A percentile compares a stretch with the other conserved stretches of the same genome.
Evolutionary conservation across 345 rosid species (phyloP).

Genomic region (Syzygium oleosum): DNA sequence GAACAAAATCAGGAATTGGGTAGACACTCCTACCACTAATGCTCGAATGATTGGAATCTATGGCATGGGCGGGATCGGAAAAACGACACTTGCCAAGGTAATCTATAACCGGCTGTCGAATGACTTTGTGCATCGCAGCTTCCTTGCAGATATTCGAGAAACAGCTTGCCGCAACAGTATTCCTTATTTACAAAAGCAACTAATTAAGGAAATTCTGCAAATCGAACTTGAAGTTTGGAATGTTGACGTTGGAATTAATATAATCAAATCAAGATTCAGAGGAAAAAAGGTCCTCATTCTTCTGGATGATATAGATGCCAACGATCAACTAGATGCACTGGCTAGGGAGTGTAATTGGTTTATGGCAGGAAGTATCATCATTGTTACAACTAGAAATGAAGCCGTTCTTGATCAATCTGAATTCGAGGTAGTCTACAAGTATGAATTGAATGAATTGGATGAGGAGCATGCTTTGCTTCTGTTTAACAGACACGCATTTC

Average conservation of each 20-base stretch:
- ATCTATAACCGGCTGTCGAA: too few species aligned
- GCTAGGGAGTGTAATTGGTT: background rate
- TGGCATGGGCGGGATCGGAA: background rate
- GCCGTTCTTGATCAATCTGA: background rate
- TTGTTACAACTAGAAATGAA: background rate
- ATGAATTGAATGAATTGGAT: background rate
- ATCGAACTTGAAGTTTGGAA: fast-evolving
- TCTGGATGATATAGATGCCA: background rate
- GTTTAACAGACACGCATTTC: background rate
- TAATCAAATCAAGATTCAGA: too few species aligned
- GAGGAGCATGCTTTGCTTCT: background rate
- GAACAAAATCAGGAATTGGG: background rate
- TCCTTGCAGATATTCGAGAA: background rate
- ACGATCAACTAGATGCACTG: background rate
- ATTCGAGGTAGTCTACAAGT: background rate
- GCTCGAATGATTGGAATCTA: background rate
- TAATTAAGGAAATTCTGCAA: fast-evolving
- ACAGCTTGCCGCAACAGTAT: fast-evolving
- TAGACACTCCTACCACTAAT: fast-evolving
- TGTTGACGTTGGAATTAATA: background rate
- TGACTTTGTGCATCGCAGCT: background rate
- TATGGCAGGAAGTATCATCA: background rate
- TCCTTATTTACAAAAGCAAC: background rate
- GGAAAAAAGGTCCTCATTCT: background rate
- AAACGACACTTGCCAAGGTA: background rate